Conservation (phyloP, 306 rosid genomes). For the Carpinus fangiana region DNA sequence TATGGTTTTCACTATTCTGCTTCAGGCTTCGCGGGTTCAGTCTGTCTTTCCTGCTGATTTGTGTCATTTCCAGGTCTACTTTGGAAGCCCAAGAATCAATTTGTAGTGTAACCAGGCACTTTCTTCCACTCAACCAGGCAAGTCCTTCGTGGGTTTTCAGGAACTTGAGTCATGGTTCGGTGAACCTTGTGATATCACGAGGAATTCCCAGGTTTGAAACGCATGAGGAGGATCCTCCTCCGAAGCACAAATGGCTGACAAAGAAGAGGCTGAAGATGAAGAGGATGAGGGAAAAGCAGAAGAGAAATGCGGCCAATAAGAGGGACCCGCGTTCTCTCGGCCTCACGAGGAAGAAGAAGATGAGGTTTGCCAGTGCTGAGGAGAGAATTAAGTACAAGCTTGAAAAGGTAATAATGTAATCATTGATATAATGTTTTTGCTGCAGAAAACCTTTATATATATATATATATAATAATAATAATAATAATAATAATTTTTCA, state of each 20-base stretch:
- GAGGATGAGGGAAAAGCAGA: conserved; percentile 72
- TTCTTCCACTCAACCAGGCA: conserved; percentile 20
- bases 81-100: conserved; percentile 30
- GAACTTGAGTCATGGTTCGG: conserved; percentile 66
- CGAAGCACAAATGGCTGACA: conserved; percentile 71
- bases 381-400: conserved; percentile 79
- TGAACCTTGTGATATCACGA: conserved; percentile 70
- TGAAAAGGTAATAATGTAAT: conserved; percentile 56
- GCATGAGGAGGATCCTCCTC: conserved; percentile 64
- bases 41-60: conserved; percentile 18
- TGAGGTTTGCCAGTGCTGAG: conserved; percentile 62
- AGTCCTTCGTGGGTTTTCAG: conserved; percentile 47
- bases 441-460: not conserved
- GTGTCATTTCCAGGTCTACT: conserved; percentile 51
- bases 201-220: conserved; percentile 84
- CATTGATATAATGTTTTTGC: conserved; percentile 7
- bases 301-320: conserved; percentile 79
- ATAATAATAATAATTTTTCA: not conserved
- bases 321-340: conserved; percentile 79
- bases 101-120: conserved; percentile 27
- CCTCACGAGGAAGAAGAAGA: conserved; percentile 68
- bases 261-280: conserved; percentile 81
- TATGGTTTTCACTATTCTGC: not conserved
- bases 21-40: not conserved
- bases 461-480: not conserved